These are phyloP conservation scores for Chaetomidium leptoderma DNA, from an alignment of 495 filamentous ascomycete species.

Conservation along the genomic window DNA sequence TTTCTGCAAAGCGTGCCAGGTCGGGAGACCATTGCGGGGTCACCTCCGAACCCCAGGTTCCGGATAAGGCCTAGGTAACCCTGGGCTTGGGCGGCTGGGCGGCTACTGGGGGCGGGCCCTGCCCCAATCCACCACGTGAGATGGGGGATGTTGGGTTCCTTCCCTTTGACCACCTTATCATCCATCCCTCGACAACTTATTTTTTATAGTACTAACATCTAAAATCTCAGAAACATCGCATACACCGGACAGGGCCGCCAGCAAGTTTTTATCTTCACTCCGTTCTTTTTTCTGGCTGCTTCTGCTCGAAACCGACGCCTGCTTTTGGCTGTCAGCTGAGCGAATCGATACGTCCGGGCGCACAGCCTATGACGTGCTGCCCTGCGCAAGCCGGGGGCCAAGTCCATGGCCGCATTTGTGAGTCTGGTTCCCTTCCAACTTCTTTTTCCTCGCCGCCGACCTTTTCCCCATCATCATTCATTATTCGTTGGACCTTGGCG, in stretches of 20 bases:
- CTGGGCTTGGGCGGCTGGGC: neutral
- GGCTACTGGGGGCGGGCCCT: neutral
- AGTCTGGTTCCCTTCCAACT: conserved; percentile 29
- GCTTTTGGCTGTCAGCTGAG: neutral
- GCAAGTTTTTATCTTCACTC: neutral
- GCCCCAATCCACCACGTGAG: neutral
- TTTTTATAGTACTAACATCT: neutral
- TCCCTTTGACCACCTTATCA: neutral
- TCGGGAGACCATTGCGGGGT: neutral
- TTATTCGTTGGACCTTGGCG: too few relatives aligned
- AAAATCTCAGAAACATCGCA: neutral
- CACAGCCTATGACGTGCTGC: conserved; percentile 24
- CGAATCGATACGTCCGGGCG: conserved; percentile 11
- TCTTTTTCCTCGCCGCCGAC: neutral
- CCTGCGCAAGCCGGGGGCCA: conserved; percentile 5
- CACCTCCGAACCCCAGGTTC: neutral
- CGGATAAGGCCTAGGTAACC: neutral
- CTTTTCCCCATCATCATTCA: neutral
- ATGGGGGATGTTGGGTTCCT: neutral
- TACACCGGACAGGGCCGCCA: neutral
- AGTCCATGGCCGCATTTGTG: conserved; percentile 49
- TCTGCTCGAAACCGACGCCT: neutral
- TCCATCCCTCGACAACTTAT: neutral
- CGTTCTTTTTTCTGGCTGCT: neutral
- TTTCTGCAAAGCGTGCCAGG: neutral